Evolutionary conservation across 129 eudicot species (phyloP), one percentile per base, ranked within the genome.

Genomic region (Glebionis coronaria): DNA sequence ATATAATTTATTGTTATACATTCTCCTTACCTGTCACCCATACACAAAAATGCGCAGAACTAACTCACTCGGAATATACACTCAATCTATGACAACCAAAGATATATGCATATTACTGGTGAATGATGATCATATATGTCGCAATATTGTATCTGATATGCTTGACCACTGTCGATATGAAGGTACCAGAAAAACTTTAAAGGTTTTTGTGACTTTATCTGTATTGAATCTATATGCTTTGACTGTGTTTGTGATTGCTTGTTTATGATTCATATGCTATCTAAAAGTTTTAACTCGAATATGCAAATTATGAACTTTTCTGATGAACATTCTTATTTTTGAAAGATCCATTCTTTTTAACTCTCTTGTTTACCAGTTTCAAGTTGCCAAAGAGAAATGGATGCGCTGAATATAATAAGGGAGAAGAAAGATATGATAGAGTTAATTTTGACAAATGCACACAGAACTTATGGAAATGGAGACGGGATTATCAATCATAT

Each of bases 91-190:
- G 18, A 56, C 11, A 50, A 38, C 56, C 63, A 75, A 75, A 47
- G 82, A 72, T 16, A 72, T 78, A 44, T 78, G 82, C 82, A 78
- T 78, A 72, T 78, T 78, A 61, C 78, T 78, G n/a, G 70, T 66
- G 70, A 78, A 78, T 23, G 66, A 66, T 78, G 82, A 78, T 67
- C 20, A 52, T 67, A 14, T 72, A 9, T 72, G 78, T 72, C 65
- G 67, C 35, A 72, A 53, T 66, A 78, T 78, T 51, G 82, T 78
- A 19, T 14, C 50, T 25, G 29, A 72, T 78, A 78, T 78, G 78
- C 78, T 78, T 66, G 70, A 72, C 12, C 57, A 52, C 16, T 78
- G 78, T 68, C 50, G 73, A 44, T 68, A 78, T 66, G 78, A 78
- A 78, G 82, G 82, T 78, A 77, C 44, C 44, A 42, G 51, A 56